Base-by-base conservation (phyloP, 495 filamentous ascomycete species). In the Talaromyces ruber region DNA sequence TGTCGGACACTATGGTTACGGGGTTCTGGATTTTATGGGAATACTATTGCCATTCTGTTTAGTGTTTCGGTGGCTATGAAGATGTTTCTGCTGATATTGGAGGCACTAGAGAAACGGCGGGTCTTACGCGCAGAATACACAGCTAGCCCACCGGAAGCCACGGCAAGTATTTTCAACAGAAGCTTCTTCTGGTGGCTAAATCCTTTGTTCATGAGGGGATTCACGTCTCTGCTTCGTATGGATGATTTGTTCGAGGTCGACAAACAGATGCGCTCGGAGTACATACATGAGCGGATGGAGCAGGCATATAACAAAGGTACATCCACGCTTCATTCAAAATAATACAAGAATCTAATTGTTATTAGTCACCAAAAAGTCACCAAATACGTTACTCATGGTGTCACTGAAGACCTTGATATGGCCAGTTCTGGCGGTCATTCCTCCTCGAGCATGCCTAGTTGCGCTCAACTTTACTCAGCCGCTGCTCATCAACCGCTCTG, bases 391-490 rank as follows among this genome's bases (percentile, higher is more conserved):
- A 3, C 77, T 83, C n/a, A 61, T 68, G 8, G 71, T 75, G 2
- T 71, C 76, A 7, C 64, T 86, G 25, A 72, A 68, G 32, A 80
- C 75, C 39, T 70, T 86, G 51, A 79, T 74, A 60, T 72, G 67
- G 67, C 75, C 76, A 53, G 55, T 87, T 4, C 65, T 79, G 3
- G 68, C 77, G 9, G 81, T 73, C 4, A 71, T 85, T 52, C 76
- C 78, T 2, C 83, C 86, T 3, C 71, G 85, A 30, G 68, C 80
- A 2, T 80, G 72, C 37, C 75, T 84, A 3, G 83, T 81, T 22
- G 86, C 74, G 0, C 84, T 89, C 68, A 81, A 74, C 58, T 83
- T 86, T 62, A 81, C 79, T 45, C 87, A 89, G 66, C 87, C 87
- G 3, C 77, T 90, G 51, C 75, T 90, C 22, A 76, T 90, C 14